Base-by-base conservation (phyloP, 345 rosid genomes). In the Lumnitzera racemosa region DNA sequence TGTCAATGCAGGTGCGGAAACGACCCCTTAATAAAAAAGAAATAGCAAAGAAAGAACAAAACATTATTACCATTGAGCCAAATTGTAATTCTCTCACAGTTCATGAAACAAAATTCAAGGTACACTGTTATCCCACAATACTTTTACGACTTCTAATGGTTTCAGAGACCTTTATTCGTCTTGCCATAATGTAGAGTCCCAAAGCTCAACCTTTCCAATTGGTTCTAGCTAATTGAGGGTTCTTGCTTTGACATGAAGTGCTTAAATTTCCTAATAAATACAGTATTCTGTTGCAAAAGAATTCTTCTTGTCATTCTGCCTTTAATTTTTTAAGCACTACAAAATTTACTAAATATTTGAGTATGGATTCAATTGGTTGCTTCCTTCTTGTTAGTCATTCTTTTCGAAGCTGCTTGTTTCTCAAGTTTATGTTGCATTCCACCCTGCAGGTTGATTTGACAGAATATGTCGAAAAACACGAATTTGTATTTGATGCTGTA, bases 391-490 rank as follows among this genome's bases (percentile, higher is more conserved):
- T 50, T 29, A 0, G 24, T 4, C 16, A 27, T 50, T 31, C 15
- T 47, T 68, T 15, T 20, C 27, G 49, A 31, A 46, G 58, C 49
- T 13, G 7, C n/a, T 52, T 20, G n/a, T 25, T 16, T 52, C 46
- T 56, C 1, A 3, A 46, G 20, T 51, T 16, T 61, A 27, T 61
- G 53, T 25, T 51, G 20, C 15, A 57, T 57, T 65, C 24, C 4
- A 54, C 11, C 55, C 11, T 62, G 72, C 78, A 78, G 89, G 89
- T 83, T 62, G 89, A 83, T 70, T 65, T 78, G 61, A 78, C 81
- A 41, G 83, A 80, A 66, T 83, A 83, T 61, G 67, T 83, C 16
- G 85, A 80, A 79, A 78, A 76, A 50, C 89, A 83, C 68, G 89
- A 74, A 66, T 83, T 83, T 58, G 57, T 76, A 63, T 83, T 83